Percentiles rank a stretch among this genome's conserved stretches.
Conservation (phyloP, 345 rosid genomes). For the Arabidopsis thaliana region DNA sequence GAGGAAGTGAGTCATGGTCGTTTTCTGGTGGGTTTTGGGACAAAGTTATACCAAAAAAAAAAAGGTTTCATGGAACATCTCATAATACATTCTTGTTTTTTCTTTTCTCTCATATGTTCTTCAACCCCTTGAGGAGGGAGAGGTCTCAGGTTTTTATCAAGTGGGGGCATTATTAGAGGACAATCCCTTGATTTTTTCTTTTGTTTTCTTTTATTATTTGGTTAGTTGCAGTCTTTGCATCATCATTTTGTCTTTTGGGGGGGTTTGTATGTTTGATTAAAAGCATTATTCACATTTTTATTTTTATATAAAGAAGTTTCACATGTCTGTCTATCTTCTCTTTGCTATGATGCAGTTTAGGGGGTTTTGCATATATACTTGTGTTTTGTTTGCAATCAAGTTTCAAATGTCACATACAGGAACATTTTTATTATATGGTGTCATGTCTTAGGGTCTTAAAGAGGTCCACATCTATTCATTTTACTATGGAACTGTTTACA, state of each 20-base stretch:
- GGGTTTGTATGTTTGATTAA: slow-evolving; percentile 46
- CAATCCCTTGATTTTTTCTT: slow-evolving; percentile 40
- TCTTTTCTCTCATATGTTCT: slow-evolving; percentile 34
- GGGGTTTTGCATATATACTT: slow-evolving; percentile 27
- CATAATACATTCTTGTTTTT: slow-evolving; percentile 41
- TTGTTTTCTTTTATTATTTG: slow-evolving; percentile 5
- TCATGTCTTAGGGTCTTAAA: slow-evolving; percentile 32
- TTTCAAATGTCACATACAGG: slow-evolving; percentile 12
- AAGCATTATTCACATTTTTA: slow-evolving; percentile 40
- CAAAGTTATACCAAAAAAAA: slow-evolving; percentile 20
- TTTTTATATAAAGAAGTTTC: slow-evolving; percentile 36
- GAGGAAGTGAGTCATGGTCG: slow-evolving; percentile 5
- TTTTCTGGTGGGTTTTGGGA: slow-evolving; percentile 38
- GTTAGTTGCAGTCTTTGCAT: slow-evolving; percentile 49
- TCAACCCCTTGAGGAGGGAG: slow-evolving; percentile 31
- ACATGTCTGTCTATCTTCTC: slow-evolving; percentile 22
- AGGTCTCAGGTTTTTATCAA: slow-evolving; percentile 42
- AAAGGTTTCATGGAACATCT: slow-evolving; percentile 38
- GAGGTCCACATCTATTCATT: neutral
- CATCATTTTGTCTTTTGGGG: slow-evolving; percentile 48
- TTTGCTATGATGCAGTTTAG: slow-evolving; percentile 5
- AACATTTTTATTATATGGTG: slow-evolving; percentile 27
- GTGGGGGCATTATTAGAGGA: slow-evolving; percentile 44
- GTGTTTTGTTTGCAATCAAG: slow-evolving; percentile 9
- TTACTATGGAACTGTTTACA: slow-evolving; percentile 1